Conservation (phyloP, 257 asterid species). For the Nicotiana otophora region DNA sequence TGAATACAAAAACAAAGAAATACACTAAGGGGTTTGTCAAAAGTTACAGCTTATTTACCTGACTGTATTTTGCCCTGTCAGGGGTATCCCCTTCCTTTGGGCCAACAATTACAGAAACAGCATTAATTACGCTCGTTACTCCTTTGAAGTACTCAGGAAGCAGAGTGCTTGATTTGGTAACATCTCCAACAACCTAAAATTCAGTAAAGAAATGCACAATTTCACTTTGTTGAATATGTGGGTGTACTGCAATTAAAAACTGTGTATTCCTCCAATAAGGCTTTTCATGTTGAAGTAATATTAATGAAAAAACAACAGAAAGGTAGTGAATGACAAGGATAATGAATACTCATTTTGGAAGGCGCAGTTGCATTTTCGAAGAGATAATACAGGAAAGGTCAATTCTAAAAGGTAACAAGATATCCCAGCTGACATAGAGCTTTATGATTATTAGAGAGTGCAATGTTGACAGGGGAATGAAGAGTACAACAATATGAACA, state of each 20-base stretch:
- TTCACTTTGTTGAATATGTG: background rate
- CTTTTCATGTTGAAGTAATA: background rate
- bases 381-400: background rate
- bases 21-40: background rate
- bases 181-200: slow-evolving; percentile 77
- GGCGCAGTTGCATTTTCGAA: background rate
- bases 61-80: slow-evolving; percentile 92
- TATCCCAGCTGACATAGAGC: background rate
- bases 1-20: background rate
- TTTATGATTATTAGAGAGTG: background rate
- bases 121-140: slow-evolving; percentile 69
- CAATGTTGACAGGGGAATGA: background rate
- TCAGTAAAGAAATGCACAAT: background rate
- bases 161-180: slow-evolving; percentile 79
- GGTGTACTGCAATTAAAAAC: background rate
- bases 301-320: background rate
- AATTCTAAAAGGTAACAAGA: no score
- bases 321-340: background rate
- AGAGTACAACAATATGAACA: background rate
- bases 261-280: background rate
- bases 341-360: background rate
- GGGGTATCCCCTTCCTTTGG: slow-evolving; percentile 99
- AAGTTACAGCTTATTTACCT: slow-evolving; percentile 35
- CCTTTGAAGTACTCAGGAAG: slow-evolving; percentile 79
- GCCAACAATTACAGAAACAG: slow-evolving; percentile 90